Evolutionary conservation across 345 rosid species (phyloP), one percentile per base, ranked within the genome.

Genomic region (Brassica carinata): DNA sequence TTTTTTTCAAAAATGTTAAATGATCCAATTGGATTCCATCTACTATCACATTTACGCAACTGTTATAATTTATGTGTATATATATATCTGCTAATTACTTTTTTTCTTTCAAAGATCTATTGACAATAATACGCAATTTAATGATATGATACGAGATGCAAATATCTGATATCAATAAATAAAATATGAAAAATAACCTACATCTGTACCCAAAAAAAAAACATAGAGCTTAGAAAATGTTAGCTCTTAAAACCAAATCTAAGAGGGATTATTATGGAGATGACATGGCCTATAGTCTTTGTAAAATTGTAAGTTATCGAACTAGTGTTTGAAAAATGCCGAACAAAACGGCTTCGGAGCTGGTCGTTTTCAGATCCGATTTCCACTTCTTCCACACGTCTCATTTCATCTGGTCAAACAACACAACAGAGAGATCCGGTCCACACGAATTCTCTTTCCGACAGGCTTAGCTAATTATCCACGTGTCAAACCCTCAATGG

Each of bases 341-440:
- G 68, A 61, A 70, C 9, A 71, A 76, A 66, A 72, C 74, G 78
- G 78, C 74, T 65, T 26, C 71, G 5, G 74, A 66, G 72, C 1
- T 30, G 84, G 78, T 76, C 77, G 67, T 75, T 80, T 9, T 8
- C 71, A 65, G 83, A 80, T 80, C 83, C 83, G 83, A 70, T 68
- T 67, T 58, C 71, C 73, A 38, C 67, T 64, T 80, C 57, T 75
- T 76, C 84, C 73, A 71, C 80, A 76, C 69, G 69, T 65, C 38
- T 81, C 73, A 19, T 74, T 38, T 64, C 74, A 43, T 11, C 40
- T 29, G 45, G 84, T 81, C 84, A 81, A 81, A 72, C 43, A 26
- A 73, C 10, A 55, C 48, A 74, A 45, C 26, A 68, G 48, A 73
- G 57, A 27, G 33, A 71, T 66, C 77, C 76, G 76, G 34, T 38